A percentile compares a stretch with the other conserved stretches of the same genome.
These are phyloP conservation scores for Aspergillus sp. DNA, from an alignment of 2,329 filamentous ascomycete genomes.

Conservation along the genomic window DNA sequence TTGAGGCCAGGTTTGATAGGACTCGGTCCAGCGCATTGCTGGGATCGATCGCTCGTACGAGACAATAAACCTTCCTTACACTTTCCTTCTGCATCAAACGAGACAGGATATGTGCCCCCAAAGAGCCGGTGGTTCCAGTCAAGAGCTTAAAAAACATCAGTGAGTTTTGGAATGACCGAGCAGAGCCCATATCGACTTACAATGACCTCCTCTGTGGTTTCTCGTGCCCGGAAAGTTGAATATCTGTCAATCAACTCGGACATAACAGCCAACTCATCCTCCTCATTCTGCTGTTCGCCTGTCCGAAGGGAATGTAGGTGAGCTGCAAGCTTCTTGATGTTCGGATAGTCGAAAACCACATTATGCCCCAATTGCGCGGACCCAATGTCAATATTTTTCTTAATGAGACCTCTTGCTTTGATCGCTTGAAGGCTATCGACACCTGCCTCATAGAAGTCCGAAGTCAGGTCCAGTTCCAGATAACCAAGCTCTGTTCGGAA, in stretches of 20 bases:
- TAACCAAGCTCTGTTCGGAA: conserved; percentile 29
- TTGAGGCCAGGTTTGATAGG: conserved; percentile 15
- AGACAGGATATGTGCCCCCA: conserved; percentile 64
- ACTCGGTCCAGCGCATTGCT: conserved; percentile 14
- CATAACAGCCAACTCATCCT: conserved; percentile 53
- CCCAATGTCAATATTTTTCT: conserved; percentile 56
- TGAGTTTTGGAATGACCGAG: not conserved
- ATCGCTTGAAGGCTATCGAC: conserved; percentile 65
- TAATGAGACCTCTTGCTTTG: conserved; percentile 57
- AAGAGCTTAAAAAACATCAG: conserved; percentile 43
- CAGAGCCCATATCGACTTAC: not conserved
- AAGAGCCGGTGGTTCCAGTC: conserved; percentile 69
- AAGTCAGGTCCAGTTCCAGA: conserved; percentile 38
- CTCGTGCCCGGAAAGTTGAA: conserved; percentile 38
- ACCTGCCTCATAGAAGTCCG: conserved; percentile 64
- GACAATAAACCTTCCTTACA: conserved; percentile 14
- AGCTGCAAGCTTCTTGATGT: conserved; percentile 51
- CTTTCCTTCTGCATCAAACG: conserved; percentile 38
- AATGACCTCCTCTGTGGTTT: conserved; percentile 25
- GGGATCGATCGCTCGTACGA: conserved; percentile 9
- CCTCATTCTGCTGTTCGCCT: conserved; percentile 38
- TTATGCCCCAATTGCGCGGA: conserved; percentile 58
- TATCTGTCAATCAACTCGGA: conserved; percentile 54
- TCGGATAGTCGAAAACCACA: conserved; percentile 63
- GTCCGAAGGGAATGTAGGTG: conserved; percentile 51